phyloP scores from a whole-genome alignment of 1,139 yeast species.

The Saccharomyces hybrid region DNA sequence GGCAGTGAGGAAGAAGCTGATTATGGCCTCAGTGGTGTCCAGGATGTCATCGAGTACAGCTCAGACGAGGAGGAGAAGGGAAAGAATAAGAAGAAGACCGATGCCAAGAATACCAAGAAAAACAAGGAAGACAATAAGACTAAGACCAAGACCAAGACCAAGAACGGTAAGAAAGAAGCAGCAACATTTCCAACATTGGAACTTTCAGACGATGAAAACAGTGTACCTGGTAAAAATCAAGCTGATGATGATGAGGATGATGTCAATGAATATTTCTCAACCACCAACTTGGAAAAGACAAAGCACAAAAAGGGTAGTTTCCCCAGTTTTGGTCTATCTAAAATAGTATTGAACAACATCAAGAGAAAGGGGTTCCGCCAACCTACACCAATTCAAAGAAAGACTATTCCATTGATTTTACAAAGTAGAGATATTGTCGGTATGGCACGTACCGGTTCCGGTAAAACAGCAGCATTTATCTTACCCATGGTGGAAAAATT shows the following conservation, averaged over 20 bases:
- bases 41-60: constrained; percentile 45
- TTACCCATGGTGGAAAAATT: constrained; percentile 83
- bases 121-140: background rate
- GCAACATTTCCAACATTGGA: constrained; percentile 57
- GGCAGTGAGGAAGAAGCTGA: constrained; percentile 35
- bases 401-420: constrained; percentile 83
- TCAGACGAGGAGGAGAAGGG: constrained; percentile 39
- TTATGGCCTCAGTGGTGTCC: constrained; percentile 41
- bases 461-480: constrained; percentile 97
- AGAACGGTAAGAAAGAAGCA: constrained; percentile 8
- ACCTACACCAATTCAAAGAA: constrained; percentile 97
- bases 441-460: constrained; percentile 98
- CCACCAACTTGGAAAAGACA: constrained; percentile 37
- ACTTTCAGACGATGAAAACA: constrained; percentile 53
- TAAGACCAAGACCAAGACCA: background rate
- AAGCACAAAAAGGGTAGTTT: constrained; percentile 77
- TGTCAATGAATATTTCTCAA: constrained; percentile 37
- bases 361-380: constrained; percentile 81
- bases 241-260: constrained; percentile 41
- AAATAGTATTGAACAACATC: constrained; percentile 60
- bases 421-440: constrained; percentile 93
- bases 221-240: constrained; percentile 27
- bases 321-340: constrained; percentile 84
- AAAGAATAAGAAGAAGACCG: constrained; percentile 25
- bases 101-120: constrained; percentile 10